Evolutionary conservation across 2,329 filamentous ascomycete species (phyloP).

Genomic region (Volutella citrinella): DNA sequence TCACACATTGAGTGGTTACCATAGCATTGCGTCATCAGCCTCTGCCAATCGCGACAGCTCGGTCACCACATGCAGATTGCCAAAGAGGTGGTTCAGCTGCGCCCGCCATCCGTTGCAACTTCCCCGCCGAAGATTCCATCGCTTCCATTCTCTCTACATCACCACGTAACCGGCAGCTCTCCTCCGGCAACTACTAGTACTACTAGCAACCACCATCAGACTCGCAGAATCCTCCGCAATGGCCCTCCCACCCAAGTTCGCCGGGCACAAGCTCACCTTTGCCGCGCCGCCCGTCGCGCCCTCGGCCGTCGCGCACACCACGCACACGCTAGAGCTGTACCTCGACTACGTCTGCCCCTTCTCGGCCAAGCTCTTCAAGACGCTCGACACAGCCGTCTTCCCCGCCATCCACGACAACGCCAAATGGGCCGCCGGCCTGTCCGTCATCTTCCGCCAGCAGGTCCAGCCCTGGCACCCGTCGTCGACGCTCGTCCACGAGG

Average conservation of each 20-base stretch:
- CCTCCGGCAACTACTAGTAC: too few relatives aligned
- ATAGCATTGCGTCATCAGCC: too few relatives aligned
- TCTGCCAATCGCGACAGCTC: too few relatives aligned
- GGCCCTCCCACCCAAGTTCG: slow-evolving; percentile 76
- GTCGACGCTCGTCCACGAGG: slow-evolving; percentile 77
- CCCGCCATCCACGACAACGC: slow-evolving; percentile 64
- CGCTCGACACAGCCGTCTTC: slow-evolving; percentile 64
- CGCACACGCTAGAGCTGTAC: slow-evolving; percentile 64
- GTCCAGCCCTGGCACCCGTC: slow-evolving; percentile 95
- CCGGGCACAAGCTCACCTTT: slow-evolving; percentile 64
- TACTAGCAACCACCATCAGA: not conserved
- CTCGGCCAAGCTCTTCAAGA: slow-evolving; percentile 70
- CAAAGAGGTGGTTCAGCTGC: too few relatives aligned
- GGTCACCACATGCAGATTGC: too few relatives aligned
- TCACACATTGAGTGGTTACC: too few relatives aligned
- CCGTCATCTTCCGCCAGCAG: slow-evolving; percentile 85
- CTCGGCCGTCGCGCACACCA: slow-evolving; percentile 39
- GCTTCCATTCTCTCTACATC: too few relatives aligned
- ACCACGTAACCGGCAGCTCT: too few relatives aligned
- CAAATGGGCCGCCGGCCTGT: slow-evolving; percentile 51
- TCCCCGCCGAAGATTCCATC: too few relatives aligned
- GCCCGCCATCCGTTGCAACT: too few relatives aligned
- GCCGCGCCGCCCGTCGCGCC: slow-evolving; percentile 31
- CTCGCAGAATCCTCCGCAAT: slow-evolving; percentile 43
- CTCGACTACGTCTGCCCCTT: slow-evolving; percentile 89